phyloP scores from a whole-genome alignment of 2,329 filamentous ascomycete genomes.

The Fusarium duplospermum region DNA sequence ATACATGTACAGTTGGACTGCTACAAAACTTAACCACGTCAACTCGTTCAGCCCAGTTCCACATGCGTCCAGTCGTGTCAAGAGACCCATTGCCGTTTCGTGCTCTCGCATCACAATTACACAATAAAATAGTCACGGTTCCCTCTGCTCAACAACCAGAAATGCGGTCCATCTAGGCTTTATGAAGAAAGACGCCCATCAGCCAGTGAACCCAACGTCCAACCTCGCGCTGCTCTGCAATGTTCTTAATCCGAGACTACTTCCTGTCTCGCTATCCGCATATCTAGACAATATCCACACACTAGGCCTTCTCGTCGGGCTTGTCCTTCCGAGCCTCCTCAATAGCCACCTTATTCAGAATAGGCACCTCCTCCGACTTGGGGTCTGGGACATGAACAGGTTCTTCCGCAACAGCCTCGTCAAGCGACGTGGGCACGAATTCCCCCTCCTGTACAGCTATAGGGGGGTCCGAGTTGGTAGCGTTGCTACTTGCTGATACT shows the following conservation, averaged over 20 bases:
- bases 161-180: not conserved
- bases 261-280: slow-evolving; percentile 9
- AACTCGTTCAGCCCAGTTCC: not conserved
- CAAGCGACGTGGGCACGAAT: slow-evolving; percentile 65
- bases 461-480: slow-evolving; percentile 62
- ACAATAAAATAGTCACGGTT: slow-evolving; percentile 5
- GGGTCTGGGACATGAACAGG: slow-evolving; percentile 51
- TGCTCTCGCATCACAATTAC: slow-evolving; percentile 6
- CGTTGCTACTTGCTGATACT: slow-evolving; percentile 71
- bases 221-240: slow-evolving; percentile 8
- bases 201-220: slow-evolving; percentile 5
- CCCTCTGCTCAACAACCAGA: not conserved
- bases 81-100: slow-evolving; percentile 8
- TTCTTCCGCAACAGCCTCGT: slow-evolving; percentile 65
- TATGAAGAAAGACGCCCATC: not conserved
- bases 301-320: slow-evolving; percentile 5
- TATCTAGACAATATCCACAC: slow-evolving; percentile 10
- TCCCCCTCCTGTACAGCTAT: slow-evolving; percentile 52
- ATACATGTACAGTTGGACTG: slow-evolving; percentile 12
- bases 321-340: slow-evolving; percentile 34
- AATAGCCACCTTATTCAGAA: slow-evolving; percentile 32
- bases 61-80: not conserved
- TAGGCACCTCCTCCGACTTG: slow-evolving; percentile 31
- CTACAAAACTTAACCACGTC: not conserved
- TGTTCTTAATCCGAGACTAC: slow-evolving; percentile 17